These are phyloP conservation scores for Penicillium mononematosum DNA, from an alignment of 495 filamentous ascomycete species.

Conservation along the genomic window DNA sequence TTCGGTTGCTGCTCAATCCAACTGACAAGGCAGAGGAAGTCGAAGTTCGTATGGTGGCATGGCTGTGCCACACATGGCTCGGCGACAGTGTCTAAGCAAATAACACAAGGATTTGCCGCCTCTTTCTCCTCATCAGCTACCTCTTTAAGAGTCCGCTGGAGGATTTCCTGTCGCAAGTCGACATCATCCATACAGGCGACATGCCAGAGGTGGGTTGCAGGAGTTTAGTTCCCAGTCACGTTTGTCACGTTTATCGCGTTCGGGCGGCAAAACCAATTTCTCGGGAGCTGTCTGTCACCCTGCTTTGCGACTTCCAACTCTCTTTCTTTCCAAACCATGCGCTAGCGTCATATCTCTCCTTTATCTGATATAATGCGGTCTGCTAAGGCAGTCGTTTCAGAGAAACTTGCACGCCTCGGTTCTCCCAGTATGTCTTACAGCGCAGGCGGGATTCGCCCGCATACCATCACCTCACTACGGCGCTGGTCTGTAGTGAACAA, in stretches of 20 bases:
- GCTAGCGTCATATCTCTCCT: not conserved
- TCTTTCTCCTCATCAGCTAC: constrained; percentile 38
- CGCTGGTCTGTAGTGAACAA: constrained; percentile 77
- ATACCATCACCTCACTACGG: constrained; percentile 71
- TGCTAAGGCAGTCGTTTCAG: constrained; percentile 42
- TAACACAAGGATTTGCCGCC: constrained; percentile 47
- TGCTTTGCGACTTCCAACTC: not conserved
- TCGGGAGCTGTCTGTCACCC: not conserved
- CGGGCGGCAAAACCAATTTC: constrained; percentile 15
- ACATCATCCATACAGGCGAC: constrained; percentile 40
- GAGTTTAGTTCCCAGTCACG: not conserved
- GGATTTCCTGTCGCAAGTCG: constrained; percentile 42
- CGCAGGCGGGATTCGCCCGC: constrained; percentile 24
- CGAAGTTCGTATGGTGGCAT: constrained; percentile 78
- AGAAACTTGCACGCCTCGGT: constrained; percentile 28
- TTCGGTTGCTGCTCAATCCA: constrained; percentile 73
- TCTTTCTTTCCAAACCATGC: not conserved
- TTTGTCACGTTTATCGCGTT: constrained; percentile 3
- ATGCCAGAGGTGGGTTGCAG: constrained; percentile 3
- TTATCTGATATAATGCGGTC: constrained; percentile 32
- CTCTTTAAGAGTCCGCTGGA: constrained; percentile 46
- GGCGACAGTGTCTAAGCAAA: constrained; percentile 72
- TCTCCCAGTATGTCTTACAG: constrained; percentile 29
- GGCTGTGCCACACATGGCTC: constrained; percentile 69
- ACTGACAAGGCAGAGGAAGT: constrained; percentile 78